These are phyloP conservation scores for Scutellaria minor DNA, from an alignment of 257 asterid genomes.

Conservation along the genomic window DNA sequence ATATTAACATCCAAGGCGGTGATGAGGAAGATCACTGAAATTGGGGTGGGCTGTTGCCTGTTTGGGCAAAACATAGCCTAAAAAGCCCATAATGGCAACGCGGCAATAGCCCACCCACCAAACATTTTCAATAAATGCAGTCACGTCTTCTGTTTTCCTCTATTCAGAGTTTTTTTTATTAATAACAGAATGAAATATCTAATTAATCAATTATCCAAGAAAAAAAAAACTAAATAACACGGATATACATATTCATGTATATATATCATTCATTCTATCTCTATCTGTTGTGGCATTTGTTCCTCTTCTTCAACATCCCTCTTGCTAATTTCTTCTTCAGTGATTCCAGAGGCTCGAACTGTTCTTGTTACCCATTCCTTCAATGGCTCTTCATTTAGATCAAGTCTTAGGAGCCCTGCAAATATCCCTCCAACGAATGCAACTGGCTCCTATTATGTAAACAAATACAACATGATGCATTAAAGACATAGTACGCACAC, in stretches of 20 bases:
- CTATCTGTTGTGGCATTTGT: slow-evolving; percentile 58
- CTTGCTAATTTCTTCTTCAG: slow-evolving; percentile 45
- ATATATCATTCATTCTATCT: slow-evolving; percentile 53
- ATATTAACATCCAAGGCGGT: no score
- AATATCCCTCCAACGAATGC: slow-evolving; percentile 87
- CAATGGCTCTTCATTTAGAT: slow-evolving; percentile 80
- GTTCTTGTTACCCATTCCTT: slow-evolving; percentile 83
- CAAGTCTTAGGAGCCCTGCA: slow-evolving; percentile 90
- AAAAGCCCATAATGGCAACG: no score
- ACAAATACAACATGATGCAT: not conserved
- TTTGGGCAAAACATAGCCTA: no score
- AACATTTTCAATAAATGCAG: slow-evolving; percentile 31
- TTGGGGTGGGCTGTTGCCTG: no score
- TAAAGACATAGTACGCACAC: not conserved
- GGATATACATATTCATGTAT: no score
- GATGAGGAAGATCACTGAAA: no score
- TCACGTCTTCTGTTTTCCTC: slow-evolving; percentile 34
- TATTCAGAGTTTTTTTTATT: not conserved
- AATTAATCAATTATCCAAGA: not conserved
- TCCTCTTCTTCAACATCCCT: slow-evolving; percentile 46
- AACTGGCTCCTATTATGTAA: slow-evolving; percentile 66
- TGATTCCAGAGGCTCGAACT: slow-evolving; percentile 73
- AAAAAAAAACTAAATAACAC: not conserved
- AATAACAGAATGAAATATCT: not conserved
- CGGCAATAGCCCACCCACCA: slow-evolving; percentile 11